Conservation (phyloP, 2,329 filamentous ascomycete genomes). For the Alternaria viburni region DNA sequence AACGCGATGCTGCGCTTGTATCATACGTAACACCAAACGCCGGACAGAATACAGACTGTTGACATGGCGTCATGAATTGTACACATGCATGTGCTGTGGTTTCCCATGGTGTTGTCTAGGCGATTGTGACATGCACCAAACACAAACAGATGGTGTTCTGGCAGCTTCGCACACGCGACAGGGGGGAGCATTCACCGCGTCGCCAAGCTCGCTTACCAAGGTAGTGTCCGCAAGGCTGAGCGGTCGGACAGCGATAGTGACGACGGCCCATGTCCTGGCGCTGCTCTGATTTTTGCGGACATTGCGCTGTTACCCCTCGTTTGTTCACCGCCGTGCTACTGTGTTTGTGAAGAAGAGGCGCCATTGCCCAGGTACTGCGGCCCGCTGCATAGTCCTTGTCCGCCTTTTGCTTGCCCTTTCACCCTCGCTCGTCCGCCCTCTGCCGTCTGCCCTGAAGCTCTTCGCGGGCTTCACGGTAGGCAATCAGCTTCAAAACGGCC, state of each 20-base stretch:
- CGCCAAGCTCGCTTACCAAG: constrained; percentile 24
- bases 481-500: constrained; percentile 49
- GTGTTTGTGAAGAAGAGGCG: constrained; percentile 9
- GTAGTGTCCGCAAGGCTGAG: constrained; percentile 25
- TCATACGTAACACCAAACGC: neutral
- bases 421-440: constrained; percentile 9
- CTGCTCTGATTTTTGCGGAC: constrained; percentile 31
- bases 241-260: constrained; percentile 16
- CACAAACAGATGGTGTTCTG: neutral
- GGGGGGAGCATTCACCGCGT: constrained; percentile 3
- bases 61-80: neutral
- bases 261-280: constrained; percentile 27
- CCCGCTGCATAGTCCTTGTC: constrained; percentile 14
- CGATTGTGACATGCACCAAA: neutral
- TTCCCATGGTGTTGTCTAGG: neutral
- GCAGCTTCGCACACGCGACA: neutral
- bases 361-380: constrained; percentile 7
- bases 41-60: neutral
- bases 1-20: neutral
- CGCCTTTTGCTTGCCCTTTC: neutral
- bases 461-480: constrained; percentile 47
- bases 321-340: constrained; percentile 16
- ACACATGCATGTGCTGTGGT: neutral
- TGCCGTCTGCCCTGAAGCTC: constrained; percentile 45
- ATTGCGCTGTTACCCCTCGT: constrained; percentile 27